A percentile compares a stretch with the other conserved stretches of the same genome.
Evolutionary conservation across 768 basidiomycete genomes (phyloP).

Genomic region (Suillus weaverae): DNA sequence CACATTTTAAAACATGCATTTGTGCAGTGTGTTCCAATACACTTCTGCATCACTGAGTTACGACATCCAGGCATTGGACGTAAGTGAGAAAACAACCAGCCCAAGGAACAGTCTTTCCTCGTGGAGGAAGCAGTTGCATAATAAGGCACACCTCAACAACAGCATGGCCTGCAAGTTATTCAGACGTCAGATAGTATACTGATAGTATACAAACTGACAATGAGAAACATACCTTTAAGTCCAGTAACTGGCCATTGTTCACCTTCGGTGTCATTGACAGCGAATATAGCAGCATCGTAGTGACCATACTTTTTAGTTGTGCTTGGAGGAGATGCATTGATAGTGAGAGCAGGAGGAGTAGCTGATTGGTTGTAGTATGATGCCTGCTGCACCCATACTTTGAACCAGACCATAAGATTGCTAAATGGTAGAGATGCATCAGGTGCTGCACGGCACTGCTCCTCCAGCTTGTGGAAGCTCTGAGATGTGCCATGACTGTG

Average conservation of each 20-base stretch:
- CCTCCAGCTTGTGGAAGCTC: constrained; percentile 8
- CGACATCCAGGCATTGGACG: constrained; percentile 23
- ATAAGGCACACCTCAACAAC: constrained; percentile 19
- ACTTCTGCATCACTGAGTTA: constrained; percentile 14
- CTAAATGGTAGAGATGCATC: constrained; percentile 22
- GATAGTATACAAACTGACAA: not conserved
- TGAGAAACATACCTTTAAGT: constrained; percentile 11
- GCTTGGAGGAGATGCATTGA: constrained; percentile 25
- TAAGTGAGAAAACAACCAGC: constrained; percentile 24
- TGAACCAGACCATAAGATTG: constrained; percentile 29
- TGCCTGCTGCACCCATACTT: constrained; percentile 24
- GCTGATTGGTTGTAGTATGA: constrained; percentile 16
- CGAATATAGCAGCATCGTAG: constrained; percentile 23
- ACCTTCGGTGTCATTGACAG: constrained; percentile 11
- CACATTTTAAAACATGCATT: constrained; percentile 24
- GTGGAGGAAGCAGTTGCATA: constrained; percentile 12
- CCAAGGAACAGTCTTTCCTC: not conserved
- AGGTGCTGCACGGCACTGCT: constrained; percentile 6
- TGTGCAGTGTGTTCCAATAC: constrained; percentile 16
- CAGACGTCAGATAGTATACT: too few relatives aligned
- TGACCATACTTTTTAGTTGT: constrained; percentile 21
- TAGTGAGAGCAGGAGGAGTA: constrained; percentile 8
- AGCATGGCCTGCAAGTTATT: constrained; percentile 9
- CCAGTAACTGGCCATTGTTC: constrained; percentile 17
- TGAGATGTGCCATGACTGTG: not conserved